These are phyloP conservation scores for Phytophthora pisi DNA, from an alignment of 352 stramenopile genomes.

Conservation along the genomic window DNA sequence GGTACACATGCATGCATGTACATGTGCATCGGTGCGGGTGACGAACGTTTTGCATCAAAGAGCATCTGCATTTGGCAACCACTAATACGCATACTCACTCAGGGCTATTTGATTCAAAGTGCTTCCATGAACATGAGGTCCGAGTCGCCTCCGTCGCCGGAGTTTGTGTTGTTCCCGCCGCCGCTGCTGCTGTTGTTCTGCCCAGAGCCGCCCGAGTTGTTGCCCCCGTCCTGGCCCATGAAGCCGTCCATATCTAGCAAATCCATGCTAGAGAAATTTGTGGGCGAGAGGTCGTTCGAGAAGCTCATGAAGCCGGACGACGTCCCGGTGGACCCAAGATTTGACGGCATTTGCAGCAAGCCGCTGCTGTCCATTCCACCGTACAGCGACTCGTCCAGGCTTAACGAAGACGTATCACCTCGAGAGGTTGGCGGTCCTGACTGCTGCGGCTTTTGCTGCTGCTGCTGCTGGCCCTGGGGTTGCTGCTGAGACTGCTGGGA, in stretches of 20 bases:
- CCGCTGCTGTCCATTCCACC: slow-evolving; percentile 57
- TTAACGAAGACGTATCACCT: slow-evolving; percentile 54
- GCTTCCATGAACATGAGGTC: slow-evolving; percentile 84
- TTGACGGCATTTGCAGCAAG: slow-evolving; percentile 64
- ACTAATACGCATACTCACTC: slow-evolving; percentile 22
- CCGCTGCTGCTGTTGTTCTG: slow-evolving; percentile 34
- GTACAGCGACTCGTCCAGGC: slow-evolving; percentile 66
- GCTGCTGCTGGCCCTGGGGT: slow-evolving; percentile 13
- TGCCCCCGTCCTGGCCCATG: slow-evolving; percentile 40
- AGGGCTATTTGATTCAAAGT: slow-evolving; percentile 38
- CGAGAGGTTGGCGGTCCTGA: slow-evolving; percentile 25
- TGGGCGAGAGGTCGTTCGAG: slow-evolving; percentile 65
- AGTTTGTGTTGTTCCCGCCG: slow-evolving; percentile 37
- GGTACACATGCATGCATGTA: too few species aligned
- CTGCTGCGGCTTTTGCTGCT: slow-evolving; percentile 27
- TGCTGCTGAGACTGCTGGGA: slow-evolving; percentile 23
- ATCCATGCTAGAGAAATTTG: slow-evolving; percentile 69
- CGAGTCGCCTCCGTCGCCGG: slow-evolving; percentile 49
- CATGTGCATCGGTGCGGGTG: too few species aligned
- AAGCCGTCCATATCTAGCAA: slow-evolving; percentile 78
- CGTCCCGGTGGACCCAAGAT: slow-evolving; percentile 37
- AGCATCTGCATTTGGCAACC: slow-evolving; percentile 10
- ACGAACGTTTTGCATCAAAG: slow-evolving; percentile 4
- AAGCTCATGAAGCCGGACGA: slow-evolving; percentile 67
- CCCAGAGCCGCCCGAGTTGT: slow-evolving; percentile 24